Conservation (phyloP, 768 basidiomycete species). For the Dictyophora rubrovolvata region DNA sequence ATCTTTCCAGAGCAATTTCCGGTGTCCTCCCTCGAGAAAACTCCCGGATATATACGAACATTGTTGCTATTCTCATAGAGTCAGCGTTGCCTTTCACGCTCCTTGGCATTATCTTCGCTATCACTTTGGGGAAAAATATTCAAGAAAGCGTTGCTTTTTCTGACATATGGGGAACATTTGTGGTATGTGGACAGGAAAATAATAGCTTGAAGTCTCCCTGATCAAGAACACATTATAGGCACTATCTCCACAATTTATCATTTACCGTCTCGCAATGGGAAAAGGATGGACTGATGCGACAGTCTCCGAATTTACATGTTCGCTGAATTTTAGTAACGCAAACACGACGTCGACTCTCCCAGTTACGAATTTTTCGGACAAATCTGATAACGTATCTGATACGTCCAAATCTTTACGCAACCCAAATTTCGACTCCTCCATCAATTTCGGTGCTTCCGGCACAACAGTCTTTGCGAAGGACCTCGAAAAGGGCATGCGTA, state of each 20-base stretch:
- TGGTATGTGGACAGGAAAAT: neutral
- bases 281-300: neutral
- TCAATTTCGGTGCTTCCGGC: too few relatives aligned
- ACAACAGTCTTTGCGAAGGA: too few relatives aligned
- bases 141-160: neutral
- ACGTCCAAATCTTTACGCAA: too few relatives aligned
- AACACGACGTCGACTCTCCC: too few relatives aligned
- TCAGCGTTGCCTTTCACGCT: neutral
- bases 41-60: neutral
- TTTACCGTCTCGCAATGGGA: neutral
- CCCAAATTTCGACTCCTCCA: too few relatives aligned
- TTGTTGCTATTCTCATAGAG: neutral
- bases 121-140: neutral
- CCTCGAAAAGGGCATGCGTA: too few relatives aligned
- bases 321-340: too few relatives aligned
- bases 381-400: too few relatives aligned
- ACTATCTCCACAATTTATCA: neutral
- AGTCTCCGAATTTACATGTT: neutral
- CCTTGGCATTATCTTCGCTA: neutral
- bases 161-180: neutral
- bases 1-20: neutral
- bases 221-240: too few relatives aligned
- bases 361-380: too few relatives aligned
- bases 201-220: too few relatives aligned
- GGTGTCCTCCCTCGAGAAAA: neutral